Percentiles rank a stretch among this genome's conserved stretches.
Evolutionary conservation across 2,329 filamentous ascomycete species (phyloP).

Genomic region (Nothopassalora personata): DNA sequence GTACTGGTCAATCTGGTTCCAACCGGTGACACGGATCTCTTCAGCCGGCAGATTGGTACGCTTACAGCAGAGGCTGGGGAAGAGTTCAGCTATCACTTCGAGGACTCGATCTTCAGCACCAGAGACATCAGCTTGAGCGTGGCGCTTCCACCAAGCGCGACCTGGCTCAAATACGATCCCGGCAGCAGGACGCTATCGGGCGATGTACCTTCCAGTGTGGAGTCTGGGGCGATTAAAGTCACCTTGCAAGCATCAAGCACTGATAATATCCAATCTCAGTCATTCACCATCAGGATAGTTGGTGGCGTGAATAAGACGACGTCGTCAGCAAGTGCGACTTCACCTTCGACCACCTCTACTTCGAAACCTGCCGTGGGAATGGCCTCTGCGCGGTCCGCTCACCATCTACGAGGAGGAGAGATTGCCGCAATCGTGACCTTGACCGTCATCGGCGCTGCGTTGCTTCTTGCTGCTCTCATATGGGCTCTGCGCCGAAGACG

Average conservation of each 20-base stretch:
- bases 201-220: slow-evolving; percentile 40
- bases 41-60: slow-evolving; percentile 39
- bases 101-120: slow-evolving; percentile 39
- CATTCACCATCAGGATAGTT: slow-evolving; percentile 37
- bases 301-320: slow-evolving; percentile 6
- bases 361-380: slow-evolving; percentile 1
- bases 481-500: slow-evolving; percentile 25
- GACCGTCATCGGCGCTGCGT: slow-evolving; percentile 24
- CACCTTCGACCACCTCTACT: slow-evolving; percentile 1
- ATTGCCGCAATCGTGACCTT: slow-evolving; percentile 34
- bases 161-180: slow-evolving; percentile 49
- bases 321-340: slow-evolving; percentile 2
- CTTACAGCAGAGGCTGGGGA: slow-evolving; percentile 48
- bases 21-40: slow-evolving; percentile 35
- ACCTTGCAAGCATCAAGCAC: slow-evolving; percentile 39
- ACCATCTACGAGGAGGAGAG: slow-evolving; percentile 15
- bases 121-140: slow-evolving; percentile 41
- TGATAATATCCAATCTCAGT: slow-evolving; percentile 36
- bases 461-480: slow-evolving; percentile 23
- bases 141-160: slow-evolving; percentile 39
- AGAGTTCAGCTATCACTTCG: slow-evolving; percentile 45
- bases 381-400: neutral
- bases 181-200: slow-evolving; percentile 44
- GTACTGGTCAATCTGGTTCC: slow-evolving; percentile 44
- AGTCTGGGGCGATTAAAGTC: slow-evolving; percentile 37